Base-by-base conservation (phyloP, 2,329 filamentous ascomycete species). In the Aspergillus pseudoterreus region DNA sequence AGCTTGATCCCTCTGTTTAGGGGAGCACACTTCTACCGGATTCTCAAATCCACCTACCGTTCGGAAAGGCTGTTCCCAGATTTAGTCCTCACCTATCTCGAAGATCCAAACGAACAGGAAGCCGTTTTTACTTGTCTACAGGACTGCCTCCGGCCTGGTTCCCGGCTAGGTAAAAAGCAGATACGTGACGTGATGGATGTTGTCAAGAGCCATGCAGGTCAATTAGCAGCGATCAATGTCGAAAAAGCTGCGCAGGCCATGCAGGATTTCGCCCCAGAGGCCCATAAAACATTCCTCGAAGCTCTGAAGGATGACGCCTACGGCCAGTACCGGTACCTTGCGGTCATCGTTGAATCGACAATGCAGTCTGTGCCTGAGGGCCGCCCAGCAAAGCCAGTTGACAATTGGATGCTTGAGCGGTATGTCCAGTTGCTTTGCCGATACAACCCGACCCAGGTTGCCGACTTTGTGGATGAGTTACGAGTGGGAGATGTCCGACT, bases 391-490 rank as follows among this genome's bases (percentile, higher is more conserved):
- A 68, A 51, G 39, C 52, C 57, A 42, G 61, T 68, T 30, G 79
- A 82, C 39, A 78, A 82, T 39, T 79, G 81, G 32, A 84, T 96
- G 59, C 76, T 87, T 5, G 94, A 97, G 69, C 81, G 81, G 50
- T 97, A 97, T 69, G 85, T 97, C 4, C 87, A 88, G 61, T 81
- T 99, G 21, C 92, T 97, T 85, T 99, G 95, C 72, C 82, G 77
- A 51, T 96, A 90, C 67, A 83, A 96, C 53, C 83, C 90, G 3
- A 73, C 80, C 0, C 90, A 92, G 61, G 92, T 99, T 2, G 88
- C 89, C 2, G 86, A 91, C 50, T 99, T 94, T 67, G 82, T 97
- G 24, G 85, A 87, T 35, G 68, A 82, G 1, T 78, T 95, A 2
- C 88, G 90, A 59, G 85, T 86, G 3, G 85, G 87, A 10, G 86